A percentile compares a stretch with the other conserved stretches of the same genome.
These are phyloP conservation scores for Tagetes erecta DNA, from an alignment of 129 eudicot species.

Conservation along the genomic window DNA sequence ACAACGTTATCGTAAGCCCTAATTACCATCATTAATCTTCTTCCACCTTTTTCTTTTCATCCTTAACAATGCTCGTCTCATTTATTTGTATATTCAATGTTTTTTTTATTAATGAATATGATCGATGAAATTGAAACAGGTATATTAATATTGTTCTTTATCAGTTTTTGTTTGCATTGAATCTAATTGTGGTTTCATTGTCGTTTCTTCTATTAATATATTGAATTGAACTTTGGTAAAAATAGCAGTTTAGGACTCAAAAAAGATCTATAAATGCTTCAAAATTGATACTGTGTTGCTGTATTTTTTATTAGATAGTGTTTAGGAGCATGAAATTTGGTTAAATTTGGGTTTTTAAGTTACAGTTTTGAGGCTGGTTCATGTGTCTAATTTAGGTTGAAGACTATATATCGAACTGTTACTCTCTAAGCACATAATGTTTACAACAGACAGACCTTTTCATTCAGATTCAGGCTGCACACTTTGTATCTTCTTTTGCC, in stretches of 20 bases:
- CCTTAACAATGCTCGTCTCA: background rate
- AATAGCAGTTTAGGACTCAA: background rate
- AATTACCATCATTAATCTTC: no score
- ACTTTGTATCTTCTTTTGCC: no score
- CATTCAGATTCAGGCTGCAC: background rate
- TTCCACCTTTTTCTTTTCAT: no score
- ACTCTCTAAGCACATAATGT: no score
- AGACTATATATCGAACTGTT: no score
- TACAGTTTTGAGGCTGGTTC: background rate
- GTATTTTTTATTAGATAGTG: background rate
- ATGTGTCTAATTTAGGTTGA: no score
- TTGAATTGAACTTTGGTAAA: no score
- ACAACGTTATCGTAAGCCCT: slow-evolving; percentile 54
- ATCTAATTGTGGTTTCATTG: background rate
- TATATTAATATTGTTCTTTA: background rate
- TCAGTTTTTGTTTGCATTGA: background rate
- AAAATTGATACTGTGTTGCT: background rate
- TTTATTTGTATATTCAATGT: background rate
- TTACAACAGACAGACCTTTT: background rate
- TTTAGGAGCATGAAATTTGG: background rate
- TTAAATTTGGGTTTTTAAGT: background rate
- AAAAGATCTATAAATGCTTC: background rate
- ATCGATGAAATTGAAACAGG: background rate
- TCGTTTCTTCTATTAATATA: background rate
- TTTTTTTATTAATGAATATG: background rate